These are phyloP conservation scores for Aspergillus sp. DNA, from an alignment of 2,329 filamentous ascomycete species.

Conservation along the genomic window DNA sequence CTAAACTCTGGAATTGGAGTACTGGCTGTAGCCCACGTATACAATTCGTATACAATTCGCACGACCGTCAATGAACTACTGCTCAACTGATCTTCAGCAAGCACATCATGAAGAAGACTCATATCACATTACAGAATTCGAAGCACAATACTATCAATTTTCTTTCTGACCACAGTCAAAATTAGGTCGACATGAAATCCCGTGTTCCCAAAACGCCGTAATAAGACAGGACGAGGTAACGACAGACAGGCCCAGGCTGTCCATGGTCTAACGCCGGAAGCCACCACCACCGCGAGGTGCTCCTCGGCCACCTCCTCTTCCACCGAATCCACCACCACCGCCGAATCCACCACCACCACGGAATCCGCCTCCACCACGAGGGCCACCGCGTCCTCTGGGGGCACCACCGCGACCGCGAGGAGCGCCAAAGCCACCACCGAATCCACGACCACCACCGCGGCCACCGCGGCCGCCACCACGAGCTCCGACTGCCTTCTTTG, in stretches of 20 bases:
- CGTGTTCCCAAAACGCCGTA: slow-evolving; percentile 45
- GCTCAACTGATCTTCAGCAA: not conserved
- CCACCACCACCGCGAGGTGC: slow-evolving; percentile 31
- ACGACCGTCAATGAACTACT: not conserved
- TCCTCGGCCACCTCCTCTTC: slow-evolving; percentile 36
- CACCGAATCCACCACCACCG: slow-evolving; percentile 41
- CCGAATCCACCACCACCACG: slow-evolving; percentile 20
- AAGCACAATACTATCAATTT: slow-evolving; percentile 30
- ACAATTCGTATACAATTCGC: not conserved
- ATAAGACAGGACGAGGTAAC: slow-evolving; percentile 37
- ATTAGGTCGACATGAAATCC: slow-evolving; percentile 35
- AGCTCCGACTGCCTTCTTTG: slow-evolving; percentile 65
- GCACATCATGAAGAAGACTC: not conserved
- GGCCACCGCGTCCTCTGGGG: slow-evolving; percentile 33
- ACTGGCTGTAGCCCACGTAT: not conserved
- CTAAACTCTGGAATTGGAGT: not conserved
- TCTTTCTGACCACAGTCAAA: slow-evolving; percentile 32
- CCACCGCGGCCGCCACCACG: slow-evolving; percentile 47
- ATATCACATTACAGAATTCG: slow-evolving; percentile 25
- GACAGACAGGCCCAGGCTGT: slow-evolving; percentile 25
- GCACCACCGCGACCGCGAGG: slow-evolving; percentile 40
- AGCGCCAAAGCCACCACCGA: slow-evolving; percentile 23
- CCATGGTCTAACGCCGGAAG: slow-evolving; percentile 24
- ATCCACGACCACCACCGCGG: slow-evolving; percentile 54
- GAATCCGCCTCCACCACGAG: slow-evolving; percentile 24